Evolutionary conservation across 805 yeast species (phyloP).

Genomic region (Lachancea cidri): DNA sequence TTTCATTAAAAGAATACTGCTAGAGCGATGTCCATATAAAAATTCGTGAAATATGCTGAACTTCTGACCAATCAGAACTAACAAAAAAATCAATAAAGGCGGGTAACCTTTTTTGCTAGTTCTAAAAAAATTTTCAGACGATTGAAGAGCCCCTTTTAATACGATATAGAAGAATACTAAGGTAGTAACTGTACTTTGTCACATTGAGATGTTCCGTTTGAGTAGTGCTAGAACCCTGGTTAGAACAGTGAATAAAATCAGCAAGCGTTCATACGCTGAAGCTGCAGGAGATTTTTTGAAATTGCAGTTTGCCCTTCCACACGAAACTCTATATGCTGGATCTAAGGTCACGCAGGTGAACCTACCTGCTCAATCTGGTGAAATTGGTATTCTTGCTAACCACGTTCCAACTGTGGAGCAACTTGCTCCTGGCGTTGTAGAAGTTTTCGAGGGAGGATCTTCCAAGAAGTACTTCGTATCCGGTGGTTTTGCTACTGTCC

Average conservation of each 20-base stretch:
- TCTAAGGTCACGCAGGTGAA: conserved; percentile 66
- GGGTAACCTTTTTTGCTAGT: background rate
- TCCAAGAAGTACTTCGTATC: conserved; percentile 81
- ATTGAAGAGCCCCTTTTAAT: background rate
- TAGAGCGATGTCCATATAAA: too few relatives aligned
- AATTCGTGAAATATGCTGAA: background rate
- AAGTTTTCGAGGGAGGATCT: conserved; percentile 72
- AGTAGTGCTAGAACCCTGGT: conserved; percentile 19
- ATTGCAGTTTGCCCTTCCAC: conserved; percentile 88
- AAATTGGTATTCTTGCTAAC: conserved; percentile 93
- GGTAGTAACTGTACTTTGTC: background rate
- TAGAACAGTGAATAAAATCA: conserved; percentile 44
- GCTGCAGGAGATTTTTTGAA: conserved; percentile 80
- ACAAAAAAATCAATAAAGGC: background rate
- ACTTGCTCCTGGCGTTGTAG: conserved; percentile 92
- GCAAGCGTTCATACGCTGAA: conserved; percentile 79
- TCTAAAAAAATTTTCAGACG: background rate
- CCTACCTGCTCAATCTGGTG: conserved; percentile 93
- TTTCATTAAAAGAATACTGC: too few relatives aligned
- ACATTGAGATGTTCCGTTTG: conserved; percentile 23
- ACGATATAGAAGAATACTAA: too few relatives aligned
- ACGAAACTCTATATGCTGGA: conserved; percentile 58
- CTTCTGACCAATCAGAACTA: conserved; percentile 2
- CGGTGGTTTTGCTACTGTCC: conserved; percentile 95
- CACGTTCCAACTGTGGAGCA: conserved; percentile 98